Base-by-base conservation (phyloP, 192 early-diverging fungal species). In the Entomortierella parvispora region DNA sequence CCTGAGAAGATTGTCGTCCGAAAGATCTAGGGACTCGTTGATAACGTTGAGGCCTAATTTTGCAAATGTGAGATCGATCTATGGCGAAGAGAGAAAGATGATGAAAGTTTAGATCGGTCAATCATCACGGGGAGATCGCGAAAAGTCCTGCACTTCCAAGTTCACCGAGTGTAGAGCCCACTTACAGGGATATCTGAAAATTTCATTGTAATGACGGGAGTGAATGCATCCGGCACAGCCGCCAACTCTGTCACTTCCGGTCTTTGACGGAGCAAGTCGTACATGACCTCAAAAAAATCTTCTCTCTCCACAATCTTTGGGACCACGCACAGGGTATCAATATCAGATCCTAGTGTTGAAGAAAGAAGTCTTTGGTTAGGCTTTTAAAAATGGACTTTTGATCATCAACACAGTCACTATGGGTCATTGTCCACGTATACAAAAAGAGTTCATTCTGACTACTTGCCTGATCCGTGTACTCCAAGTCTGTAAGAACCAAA, bases 401-500 rank as follows among this genome's bases (percentile, higher is more conserved):
- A 55, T 34, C 18, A 3, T 11, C 26, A 6, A 15, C 12, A 33
- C 17, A n/a, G 6, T 28, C 17, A 17, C n/a, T 26, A 56, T 56
- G 55, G 28, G n/a, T 22, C 23, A 31, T 7, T n/a, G 34, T 23
- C 3, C 4, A 14, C 3, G 10, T 14, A 45, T 26, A 2, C 26
- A 18, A 47, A 45, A n/a, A 17, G 4, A 25, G 22, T 17, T 61
- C 15, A 12, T 43, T 20, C 48, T 31, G 4, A 40, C 31, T 20
- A 75, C 81, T 63, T 85, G 88, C 95, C 95, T 63, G 90, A 84
- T 22, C 92, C 93, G 80, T 99, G 96, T 10, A 97, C 98, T 17
- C 98, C 98, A 26, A 98, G 84, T 42, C 96, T 87, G 79, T 95
- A 99, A 11, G 95, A 96, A 7, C 98, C 98, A 82, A 96, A 99